These are phyloP conservation scores for Fomitopsis serialis DNA, from an alignment of 768 basidiomycete species.

Conservation along the genomic window DNA sequence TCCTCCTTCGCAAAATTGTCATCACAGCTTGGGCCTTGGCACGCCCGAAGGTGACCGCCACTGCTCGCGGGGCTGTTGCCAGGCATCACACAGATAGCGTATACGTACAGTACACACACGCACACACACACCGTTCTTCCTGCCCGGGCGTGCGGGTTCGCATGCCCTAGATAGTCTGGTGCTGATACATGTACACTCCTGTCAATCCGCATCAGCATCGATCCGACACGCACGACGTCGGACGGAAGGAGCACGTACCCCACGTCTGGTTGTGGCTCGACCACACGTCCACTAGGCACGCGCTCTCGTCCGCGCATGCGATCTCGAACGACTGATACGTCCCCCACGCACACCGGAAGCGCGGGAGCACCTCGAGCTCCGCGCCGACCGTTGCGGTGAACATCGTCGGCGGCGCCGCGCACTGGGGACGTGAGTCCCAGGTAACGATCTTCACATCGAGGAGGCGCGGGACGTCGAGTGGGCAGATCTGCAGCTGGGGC, in stretches of 20 bases:
- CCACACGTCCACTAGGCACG: conserved; percentile 21
- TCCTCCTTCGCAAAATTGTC: too few relatives aligned
- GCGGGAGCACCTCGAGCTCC: conserved; percentile 3
- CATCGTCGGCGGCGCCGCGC: conserved; percentile 6
- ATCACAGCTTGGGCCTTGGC: too few relatives aligned
- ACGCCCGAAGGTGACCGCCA: too few relatives aligned
- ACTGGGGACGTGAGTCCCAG: conserved; percentile 10
- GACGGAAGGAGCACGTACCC: conserved; percentile 9
- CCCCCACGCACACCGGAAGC: conserved; percentile 19
- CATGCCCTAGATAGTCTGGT: neutral
- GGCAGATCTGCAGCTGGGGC: conserved; percentile 12
- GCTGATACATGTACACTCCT: neutral
- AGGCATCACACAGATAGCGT: too few relatives aligned
- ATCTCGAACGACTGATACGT: conserved; percentile 16
- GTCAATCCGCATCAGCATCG: neutral
- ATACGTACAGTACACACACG: too few relatives aligned
- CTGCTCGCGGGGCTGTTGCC: too few relatives aligned
- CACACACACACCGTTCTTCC: too few relatives aligned
- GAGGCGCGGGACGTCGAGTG: conserved; percentile 7
- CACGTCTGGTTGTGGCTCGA: conserved; percentile 20
- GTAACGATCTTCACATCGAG: conserved; percentile 17
- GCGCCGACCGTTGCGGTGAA: conserved; percentile 10
- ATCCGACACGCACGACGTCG: neutral
- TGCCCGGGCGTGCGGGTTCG: too few relatives aligned
- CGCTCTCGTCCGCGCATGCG: conserved; percentile 9